These are phyloP conservation scores for Phaeosphaeriaceae sp. DNA, from an alignment of 2,329 filamentous ascomycete species.

Conservation along the genomic window DNA sequence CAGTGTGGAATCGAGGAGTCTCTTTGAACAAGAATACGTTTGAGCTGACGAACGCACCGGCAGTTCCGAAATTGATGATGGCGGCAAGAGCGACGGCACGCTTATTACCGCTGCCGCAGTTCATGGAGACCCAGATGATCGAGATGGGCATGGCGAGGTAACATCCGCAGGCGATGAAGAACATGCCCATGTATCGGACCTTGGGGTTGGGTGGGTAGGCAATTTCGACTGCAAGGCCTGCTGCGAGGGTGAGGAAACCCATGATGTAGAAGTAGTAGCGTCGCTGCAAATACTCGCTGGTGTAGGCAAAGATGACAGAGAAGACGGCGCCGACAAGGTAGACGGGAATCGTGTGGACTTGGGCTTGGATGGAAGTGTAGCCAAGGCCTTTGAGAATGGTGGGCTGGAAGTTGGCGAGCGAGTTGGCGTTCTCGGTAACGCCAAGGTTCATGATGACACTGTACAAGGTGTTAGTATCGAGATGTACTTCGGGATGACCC, in stretches of 20 bases:
- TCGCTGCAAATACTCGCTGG: constrained; percentile 33
- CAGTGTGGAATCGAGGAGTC: constrained; percentile 31
- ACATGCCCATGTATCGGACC: constrained; percentile 61
- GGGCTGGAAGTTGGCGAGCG: constrained; percentile 41
- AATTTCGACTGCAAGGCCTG: constrained; percentile 61
- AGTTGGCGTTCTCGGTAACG: constrained; percentile 41
- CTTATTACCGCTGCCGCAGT: constrained; percentile 43
- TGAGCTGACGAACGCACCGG: constrained; percentile 63
- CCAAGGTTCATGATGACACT: constrained; percentile 39
- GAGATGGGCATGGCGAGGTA: constrained; percentile 65
- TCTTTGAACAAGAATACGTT: constrained; percentile 40
- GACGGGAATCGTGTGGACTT: constrained; percentile 46
- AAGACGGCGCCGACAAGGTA: constrained; percentile 41
- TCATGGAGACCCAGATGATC: constrained; percentile 65
- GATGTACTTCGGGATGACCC: neutral
- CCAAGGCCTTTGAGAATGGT: constrained; percentile 47
- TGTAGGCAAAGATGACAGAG: constrained; percentile 37
- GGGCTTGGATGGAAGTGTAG: constrained; percentile 42
- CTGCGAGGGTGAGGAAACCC: constrained; percentile 48
- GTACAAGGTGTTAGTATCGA: neutral
- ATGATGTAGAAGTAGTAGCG: constrained; percentile 41
- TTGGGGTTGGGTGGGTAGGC: constrained; percentile 44
- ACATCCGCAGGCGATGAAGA: constrained; percentile 61
- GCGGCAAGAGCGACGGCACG: constrained; percentile 25
- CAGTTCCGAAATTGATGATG: constrained; percentile 55